Evolutionary conservation across 495 filamentous ascomycete species (phyloP).

Genomic region (Penicillium atrosanguineum): DNA sequence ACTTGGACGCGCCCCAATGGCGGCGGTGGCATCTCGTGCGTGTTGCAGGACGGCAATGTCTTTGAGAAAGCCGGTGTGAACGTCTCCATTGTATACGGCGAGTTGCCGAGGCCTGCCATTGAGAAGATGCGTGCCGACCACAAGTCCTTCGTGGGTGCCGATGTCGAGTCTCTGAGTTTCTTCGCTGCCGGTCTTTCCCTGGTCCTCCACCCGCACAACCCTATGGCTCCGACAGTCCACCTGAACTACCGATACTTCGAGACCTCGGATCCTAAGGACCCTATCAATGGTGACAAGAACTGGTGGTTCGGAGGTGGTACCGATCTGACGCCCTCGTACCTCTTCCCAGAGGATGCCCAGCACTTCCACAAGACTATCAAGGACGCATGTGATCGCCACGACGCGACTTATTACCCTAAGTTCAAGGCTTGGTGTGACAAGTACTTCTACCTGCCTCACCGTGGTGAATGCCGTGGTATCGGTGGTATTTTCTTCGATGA

Average conservation of each 20-base stretch:
- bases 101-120: conserved; percentile 82
- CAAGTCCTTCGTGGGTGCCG: conserved; percentile 75
- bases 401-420: conserved; percentile 85
- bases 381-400: conserved; percentile 88
- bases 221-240: conserved; percentile 96
- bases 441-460: conserved; percentile 93
- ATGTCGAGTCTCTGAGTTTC: conserved; percentile 80
- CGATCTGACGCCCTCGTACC: conserved; percentile 89
- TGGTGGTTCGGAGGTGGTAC: conserved; percentile 99
- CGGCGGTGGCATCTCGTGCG: conserved; percentile 84
- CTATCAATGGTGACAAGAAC: conserved; percentile 66
- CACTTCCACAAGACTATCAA: conserved; percentile 96
- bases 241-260: conserved; percentile 99
- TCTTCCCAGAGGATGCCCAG: conserved; percentile 94
- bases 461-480: conserved; percentile 81
- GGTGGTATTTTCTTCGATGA: conserved; percentile 99
- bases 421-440: conserved; percentile 99
- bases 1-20: conserved; percentile 86
- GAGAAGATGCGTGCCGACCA: conserved; percentile 93
- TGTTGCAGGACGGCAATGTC: conserved; percentile 91
- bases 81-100: conserved; percentile 91
- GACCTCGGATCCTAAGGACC: conserved; percentile 60
- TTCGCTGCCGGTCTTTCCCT: conserved; percentile 92
- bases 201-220: conserved; percentile 89
- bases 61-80: conserved; percentile 99